Evolutionary conservation across 2,329 filamentous ascomycete genomes (phyloP), one percentile per base, ranked within the genome.

Genomic region (Fusarium sp.): DNA sequence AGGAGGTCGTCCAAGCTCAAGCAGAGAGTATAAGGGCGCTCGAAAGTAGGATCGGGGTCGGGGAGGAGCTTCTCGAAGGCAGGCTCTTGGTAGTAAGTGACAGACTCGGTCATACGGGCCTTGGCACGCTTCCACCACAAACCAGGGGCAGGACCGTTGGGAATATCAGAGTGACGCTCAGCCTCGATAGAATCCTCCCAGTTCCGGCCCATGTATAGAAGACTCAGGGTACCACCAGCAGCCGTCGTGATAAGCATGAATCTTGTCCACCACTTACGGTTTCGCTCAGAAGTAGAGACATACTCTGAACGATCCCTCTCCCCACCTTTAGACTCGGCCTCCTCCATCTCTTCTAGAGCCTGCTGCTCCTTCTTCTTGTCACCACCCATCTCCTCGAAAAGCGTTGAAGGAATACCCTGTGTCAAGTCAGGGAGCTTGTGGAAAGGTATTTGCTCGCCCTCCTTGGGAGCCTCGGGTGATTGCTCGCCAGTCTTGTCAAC

Each of bases 81-180:
- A 4, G 96, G 96, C 75, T 98, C 95, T 72, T 95, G 95, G 83
- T 98, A 99, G 84, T 98, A 98, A 71, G 90, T 92, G 65, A 96
- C 86, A 60, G 93, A 88, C 69, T 92, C 90, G 65, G 85, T 85
- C 73, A 93, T 84, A 54, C 96, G 90, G 54, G 94, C 91, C 75
- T 86, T 89, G 53, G 91, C 89, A 62, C 96, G 92, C 74, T 89
- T 88, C 85, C 92, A 98, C 88, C 96, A 96, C 31, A 92, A 83
- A 4, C 82, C 83, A 2, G 91, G 79, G 4, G 86, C 85, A 92
- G 93, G 97, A 64, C 94, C 95, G 53, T 92, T 92, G 55, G 93
- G 92, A 18, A 91, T 87, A 56, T 94, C 89, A 28, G 86, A 82
- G 76, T 97, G 89, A 62, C 84, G 83, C 36, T 84, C 83, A 66